These are phyloP conservation scores for Colletotrichum endophyticum DNA, from an alignment of 2,329 filamentous ascomycete genomes.

Conservation along the genomic window DNA sequence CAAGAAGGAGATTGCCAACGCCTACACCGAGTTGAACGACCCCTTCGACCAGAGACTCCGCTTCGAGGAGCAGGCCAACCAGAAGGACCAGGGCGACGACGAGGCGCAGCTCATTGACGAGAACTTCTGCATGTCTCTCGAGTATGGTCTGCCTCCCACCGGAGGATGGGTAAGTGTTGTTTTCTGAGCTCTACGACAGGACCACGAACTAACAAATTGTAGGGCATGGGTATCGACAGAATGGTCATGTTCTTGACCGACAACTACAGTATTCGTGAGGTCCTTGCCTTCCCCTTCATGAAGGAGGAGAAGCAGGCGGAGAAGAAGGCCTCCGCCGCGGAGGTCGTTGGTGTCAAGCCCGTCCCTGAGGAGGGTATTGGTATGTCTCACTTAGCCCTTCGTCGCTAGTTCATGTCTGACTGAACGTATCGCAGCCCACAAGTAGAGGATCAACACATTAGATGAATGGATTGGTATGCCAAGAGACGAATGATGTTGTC, in stretches of 20 bases:
- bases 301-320: conserved; percentile 72
- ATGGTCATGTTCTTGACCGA: conserved; percentile 96
- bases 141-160: conserved; percentile 81
- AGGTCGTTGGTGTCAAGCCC: conserved; percentile 66
- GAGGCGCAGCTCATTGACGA: conserved; percentile 97
- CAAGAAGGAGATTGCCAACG: conserved; percentile 96
- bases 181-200: fast-evolving
- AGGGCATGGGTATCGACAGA: conserved; percentile 90
- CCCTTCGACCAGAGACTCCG: conserved; percentile 92
- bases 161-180: conserved; percentile 70
- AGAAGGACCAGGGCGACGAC: conserved; percentile 96
- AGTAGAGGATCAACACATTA: conserved; percentile 3
- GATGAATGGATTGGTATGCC: neutral
- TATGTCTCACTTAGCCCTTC: neutral
- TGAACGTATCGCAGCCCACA: conserved; percentile 14
- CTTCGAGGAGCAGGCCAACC: conserved; percentile 78
- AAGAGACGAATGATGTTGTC: conserved; percentile 3
- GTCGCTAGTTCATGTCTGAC: neutral
- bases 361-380: conserved; percentile 63
- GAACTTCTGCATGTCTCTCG: conserved; percentile 89
- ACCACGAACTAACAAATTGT: neutral
- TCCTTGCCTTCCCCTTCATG: conserved; percentile 97
- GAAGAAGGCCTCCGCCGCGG: conserved; percentile 63
- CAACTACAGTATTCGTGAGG: conserved; percentile 92
- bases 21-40: conserved; percentile 95